Evolutionary conservation across 2,329 filamentous ascomycete species (phyloP), one percentile per base, ranked within the genome.

Genomic region (Aspergillus sojae): DNA sequence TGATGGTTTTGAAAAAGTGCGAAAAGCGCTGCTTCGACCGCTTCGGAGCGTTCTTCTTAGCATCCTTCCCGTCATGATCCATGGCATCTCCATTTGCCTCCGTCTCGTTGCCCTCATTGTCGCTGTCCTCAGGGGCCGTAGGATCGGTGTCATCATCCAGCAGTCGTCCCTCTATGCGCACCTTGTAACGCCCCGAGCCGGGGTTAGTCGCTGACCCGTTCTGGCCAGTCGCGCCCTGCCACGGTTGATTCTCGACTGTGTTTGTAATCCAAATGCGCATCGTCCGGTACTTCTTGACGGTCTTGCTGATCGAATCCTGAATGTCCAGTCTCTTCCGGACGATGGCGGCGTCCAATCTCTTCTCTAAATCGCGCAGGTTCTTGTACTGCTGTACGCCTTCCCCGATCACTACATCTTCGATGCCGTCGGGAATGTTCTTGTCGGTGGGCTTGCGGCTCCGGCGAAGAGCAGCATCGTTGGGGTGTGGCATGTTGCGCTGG

Each of bases 251-350:
- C 77, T 97, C 93, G 39, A 90, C 93, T 1, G 93, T 97, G 79
- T 99, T 99, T 72, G 89, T 94, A 72, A 99, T 89, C 93, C 93
- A 98, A 67, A 99, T 87, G 66, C 94, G 91, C 78, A 99, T 84
- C 3, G 93, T 96, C 74, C 90, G 91, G 78, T 90, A 91, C 69
- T 91, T 88, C 86, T 92, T 95, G 64, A 88, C 84, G 65, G 89
- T 90, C 67, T 90, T 88, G 75, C 87, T 91, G 60, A 92, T 87
- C 50, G 88, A 89, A 75, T 98, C 94, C 67, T 92, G 87, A 66
- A 97, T 90, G 75, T 99, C 95, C 65, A 99, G 82, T 65, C 94
- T 87, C 83, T 99, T 99, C 74, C 94, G 89, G 77, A 95, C 94
- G 85, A 97, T 96, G 21, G 92, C 91, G 46, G 94, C 92, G 81